phyloP scores from a whole-genome alignment of 2,329 filamentous ascomycete genomes.

The Fusarium continuum region DNA sequence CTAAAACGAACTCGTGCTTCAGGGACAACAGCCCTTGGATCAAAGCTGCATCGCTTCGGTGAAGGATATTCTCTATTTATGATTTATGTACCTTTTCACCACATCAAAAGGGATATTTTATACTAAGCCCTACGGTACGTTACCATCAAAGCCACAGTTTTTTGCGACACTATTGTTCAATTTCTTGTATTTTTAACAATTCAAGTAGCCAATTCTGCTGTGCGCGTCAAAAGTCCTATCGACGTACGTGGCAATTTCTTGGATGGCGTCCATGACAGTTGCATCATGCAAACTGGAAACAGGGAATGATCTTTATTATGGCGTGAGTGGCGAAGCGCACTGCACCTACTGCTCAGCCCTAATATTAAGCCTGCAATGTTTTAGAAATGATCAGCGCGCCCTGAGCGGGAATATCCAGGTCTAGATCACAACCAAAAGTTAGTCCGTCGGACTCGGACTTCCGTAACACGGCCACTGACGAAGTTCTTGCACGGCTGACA shows the following conservation, averaged over 20 bases:
- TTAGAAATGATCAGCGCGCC: not conserved
- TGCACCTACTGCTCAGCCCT: not conserved
- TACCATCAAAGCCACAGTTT: too few relatives aligned
- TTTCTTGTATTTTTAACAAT: too few relatives aligned
- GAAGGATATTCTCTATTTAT: too few relatives aligned
- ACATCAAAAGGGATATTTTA: too few relatives aligned
- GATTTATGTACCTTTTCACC: too few relatives aligned
- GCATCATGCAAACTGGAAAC: not conserved
- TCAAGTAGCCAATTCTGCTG: too few relatives aligned
- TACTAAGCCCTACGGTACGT: too few relatives aligned
- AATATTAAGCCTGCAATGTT: not conserved
- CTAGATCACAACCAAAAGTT: not conserved
- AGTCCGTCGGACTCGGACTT: not conserved
- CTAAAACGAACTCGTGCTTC: too few relatives aligned
- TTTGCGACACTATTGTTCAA: too few relatives aligned
- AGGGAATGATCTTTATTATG: not conserved
- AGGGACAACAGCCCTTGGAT: too few relatives aligned
- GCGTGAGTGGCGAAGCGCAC: not conserved
- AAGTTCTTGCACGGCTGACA: not conserved
- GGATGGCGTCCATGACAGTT: not conserved
- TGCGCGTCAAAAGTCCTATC: too few relatives aligned
- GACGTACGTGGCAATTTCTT: constrained; percentile 9
- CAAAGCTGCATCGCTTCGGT: too few relatives aligned
- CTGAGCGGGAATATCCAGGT: not conserved
- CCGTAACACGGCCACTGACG: not conserved